A percentile compares a stretch with the other conserved stretches of the same genome.
Evolutionary conservation across 768 basidiomycete genomes (phyloP).

Genomic region (Calvatia gigantea): DNA sequence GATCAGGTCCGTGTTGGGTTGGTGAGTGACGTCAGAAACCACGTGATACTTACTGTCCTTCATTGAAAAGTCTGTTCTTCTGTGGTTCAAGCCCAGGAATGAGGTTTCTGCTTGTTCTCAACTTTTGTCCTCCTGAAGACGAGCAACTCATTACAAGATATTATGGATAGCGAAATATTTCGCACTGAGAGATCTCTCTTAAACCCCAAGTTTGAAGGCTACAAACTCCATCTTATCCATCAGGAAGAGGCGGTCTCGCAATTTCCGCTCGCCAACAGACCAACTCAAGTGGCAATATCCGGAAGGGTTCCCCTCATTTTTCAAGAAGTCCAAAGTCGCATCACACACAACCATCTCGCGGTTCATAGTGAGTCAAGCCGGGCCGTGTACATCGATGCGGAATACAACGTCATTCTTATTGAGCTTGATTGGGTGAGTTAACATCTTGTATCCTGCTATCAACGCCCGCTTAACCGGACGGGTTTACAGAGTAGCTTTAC

Average conservation of each 20-base stretch:
- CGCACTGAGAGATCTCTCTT: conserved; percentile 49
- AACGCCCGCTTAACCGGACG: conserved; percentile 10
- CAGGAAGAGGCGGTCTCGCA: conserved; percentile 54
- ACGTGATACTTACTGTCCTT: too few relatives aligned
- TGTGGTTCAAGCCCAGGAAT: neutral
- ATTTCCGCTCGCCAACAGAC: conserved; percentile 49
- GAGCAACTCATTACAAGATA: neutral
- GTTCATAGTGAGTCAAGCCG: conserved; percentile 40
- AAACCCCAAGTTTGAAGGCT: conserved; percentile 85
- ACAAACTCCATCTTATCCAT: conserved; percentile 62
- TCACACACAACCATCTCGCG: conserved; percentile 79
- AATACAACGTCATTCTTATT: conserved; percentile 58
- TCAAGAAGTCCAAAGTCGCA: conserved; percentile 79
- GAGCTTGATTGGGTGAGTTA: conserved; percentile 53
- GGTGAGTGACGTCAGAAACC: too few relatives aligned
- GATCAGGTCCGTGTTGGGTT: too few relatives aligned
- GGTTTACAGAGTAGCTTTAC: conserved; percentile 37
- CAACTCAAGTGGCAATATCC: conserved; percentile 60
- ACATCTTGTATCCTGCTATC: conserved; percentile 3
- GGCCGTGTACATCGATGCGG: conserved; percentile 67
- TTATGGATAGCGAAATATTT: conserved; percentile 26
- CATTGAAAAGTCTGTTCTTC: too few relatives aligned
- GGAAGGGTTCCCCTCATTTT: conserved; percentile 64
- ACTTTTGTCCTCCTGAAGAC: neutral
- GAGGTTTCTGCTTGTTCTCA: neutral